Evolutionary conservation across 192 early-diverging fungal species (phyloP).

Genomic region (Entomortierella chlamydospora): DNA sequence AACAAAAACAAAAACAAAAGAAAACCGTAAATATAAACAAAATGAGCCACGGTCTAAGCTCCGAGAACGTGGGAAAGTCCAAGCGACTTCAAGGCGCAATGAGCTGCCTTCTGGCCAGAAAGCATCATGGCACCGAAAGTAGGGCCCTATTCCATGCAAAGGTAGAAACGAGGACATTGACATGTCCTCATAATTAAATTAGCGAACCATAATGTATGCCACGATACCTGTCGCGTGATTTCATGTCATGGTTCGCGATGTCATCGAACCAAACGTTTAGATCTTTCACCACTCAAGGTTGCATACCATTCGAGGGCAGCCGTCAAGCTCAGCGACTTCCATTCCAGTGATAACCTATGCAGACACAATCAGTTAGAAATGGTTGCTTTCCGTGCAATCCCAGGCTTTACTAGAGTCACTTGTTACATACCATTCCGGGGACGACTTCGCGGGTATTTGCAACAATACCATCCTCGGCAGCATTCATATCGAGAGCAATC

Average conservation of each 20-base stretch:
- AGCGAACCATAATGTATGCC: neutral
- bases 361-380: neutral
- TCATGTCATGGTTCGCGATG: no score
- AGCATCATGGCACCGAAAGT: slow-evolving; percentile 73
- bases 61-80: slow-evolving; percentile 44
- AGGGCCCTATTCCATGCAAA: slow-evolving; percentile 45
- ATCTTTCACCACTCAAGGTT: no score
- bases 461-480: slow-evolving; percentile 75
- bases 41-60: slow-evolving; percentile 1
- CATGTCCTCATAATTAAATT: slow-evolving; percentile 2
- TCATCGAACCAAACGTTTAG: no score
- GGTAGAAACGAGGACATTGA: slow-evolving; percentile 4
- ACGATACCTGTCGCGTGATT: no score
- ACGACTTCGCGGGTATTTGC: slow-evolving; percentile 73
- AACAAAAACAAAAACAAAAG: slow-evolving; percentile 1
- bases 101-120: slow-evolving; percentile 76
- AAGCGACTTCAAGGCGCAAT: slow-evolving; percentile 64
- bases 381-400: no score
- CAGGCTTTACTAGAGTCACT: no score
- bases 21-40: neutral
- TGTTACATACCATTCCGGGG: slow-evolving; percentile 70
- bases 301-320: slow-evolving; percentile 75
- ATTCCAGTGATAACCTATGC: slow-evolving; percentile 63
- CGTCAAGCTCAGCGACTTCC: slow-evolving; percentile 79
- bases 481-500: slow-evolving; percentile 76